Base-by-base conservation (phyloP, 768 basidiomycete species). In the Xerocomus brunneocitrinus region DNA sequence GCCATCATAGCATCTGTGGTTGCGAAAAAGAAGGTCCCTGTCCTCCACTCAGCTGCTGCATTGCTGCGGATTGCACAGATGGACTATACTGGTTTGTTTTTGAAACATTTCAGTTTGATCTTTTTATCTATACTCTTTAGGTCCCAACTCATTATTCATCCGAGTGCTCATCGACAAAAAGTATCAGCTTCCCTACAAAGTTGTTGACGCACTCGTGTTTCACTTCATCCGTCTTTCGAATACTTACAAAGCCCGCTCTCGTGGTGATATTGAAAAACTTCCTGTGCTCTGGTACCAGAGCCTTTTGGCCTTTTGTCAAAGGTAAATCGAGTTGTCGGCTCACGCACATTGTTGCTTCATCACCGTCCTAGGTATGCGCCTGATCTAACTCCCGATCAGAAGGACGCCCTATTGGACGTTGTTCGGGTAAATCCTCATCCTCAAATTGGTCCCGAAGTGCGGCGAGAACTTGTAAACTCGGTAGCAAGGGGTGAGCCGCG, bases 281-380 rank as follows among this genome's bases (percentile, higher is more conserved):
- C 95, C 97, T n/a, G 97, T 98, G 12, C 76, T 99, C 10, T 99
- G 97, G 97, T 92, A 99, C 68, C 97, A 99, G 71, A 91, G 90
- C 68, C 76, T 99, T 50, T 79, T 99, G 24, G 91, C 95, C 3
- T 98, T 98, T 67, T 84, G 82, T 36, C 97, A 99, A 72, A 77
- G 95, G 94, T 93, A 41, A 63, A 69, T 9, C 12, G 24, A 22
- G 38, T n/a, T 27, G n/a, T 19, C 10, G 24, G 19, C 39, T 43
- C 41, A 10, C 16, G 6, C 42, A n/a, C n/a, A 41, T 30, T 2
- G 16, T 32, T 36, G 39, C 49, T 52, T 55, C 45, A 56, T 58
- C 2, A 3, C 25, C 9, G 31, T 43, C 30, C 30, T 62, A 97
- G 95, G 64, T 99, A 98, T 71, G 88, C 92, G 6, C 83, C 88